phyloP scores from a whole-genome alignment of 345 rosid species.

The Cochlearia excelsa region DNA sequence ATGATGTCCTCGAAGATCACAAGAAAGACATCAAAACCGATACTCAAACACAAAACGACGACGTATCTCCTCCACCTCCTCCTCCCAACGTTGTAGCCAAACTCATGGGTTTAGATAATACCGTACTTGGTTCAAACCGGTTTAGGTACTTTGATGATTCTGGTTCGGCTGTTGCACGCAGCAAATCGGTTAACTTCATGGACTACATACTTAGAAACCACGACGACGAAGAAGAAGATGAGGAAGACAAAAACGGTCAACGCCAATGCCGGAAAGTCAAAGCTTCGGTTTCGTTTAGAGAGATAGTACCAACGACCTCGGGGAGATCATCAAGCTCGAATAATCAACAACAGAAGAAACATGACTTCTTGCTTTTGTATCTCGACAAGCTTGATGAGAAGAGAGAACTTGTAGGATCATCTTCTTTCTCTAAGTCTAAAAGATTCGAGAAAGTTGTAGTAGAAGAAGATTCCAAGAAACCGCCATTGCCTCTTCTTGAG shows the following conservation, averaged over 20 bases:
- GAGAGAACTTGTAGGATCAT: slow-evolving; percentile 33
- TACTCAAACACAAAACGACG: slow-evolving; percentile 26
- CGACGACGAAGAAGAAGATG: slow-evolving; percentile 33
- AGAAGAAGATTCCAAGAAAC: slow-evolving; percentile 28
- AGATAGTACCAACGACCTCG: slow-evolving; percentile 43
- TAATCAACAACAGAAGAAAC: slow-evolving; percentile 37
- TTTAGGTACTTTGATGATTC: slow-evolving; percentile 36
- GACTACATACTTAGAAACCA: slow-evolving; percentile 59
- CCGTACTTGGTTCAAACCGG: slow-evolving; percentile 50
- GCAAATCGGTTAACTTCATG: slow-evolving; percentile 87
- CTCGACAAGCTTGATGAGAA: slow-evolving; percentile 41
- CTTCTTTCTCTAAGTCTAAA: slow-evolving; percentile 29
- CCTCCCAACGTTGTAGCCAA: slow-evolving; percentile 71
- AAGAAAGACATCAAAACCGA: slow-evolving; percentile 30
- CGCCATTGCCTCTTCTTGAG: slow-evolving; percentile 14
- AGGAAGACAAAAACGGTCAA: slow-evolving; percentile 39
- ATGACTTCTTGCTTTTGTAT: slow-evolving; percentile 45
- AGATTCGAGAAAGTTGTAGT: slow-evolving; percentile 36
- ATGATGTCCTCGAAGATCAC: slow-evolving; percentile 7
- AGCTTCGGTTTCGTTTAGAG: slow-evolving; percentile 79
- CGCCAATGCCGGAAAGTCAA: slow-evolving; percentile 52
- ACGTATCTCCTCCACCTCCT: slow-evolving; percentile 19
- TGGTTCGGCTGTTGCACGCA: slow-evolving; percentile 52
- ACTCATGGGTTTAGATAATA: slow-evolving; percentile 73
- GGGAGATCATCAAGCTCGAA: slow-evolving; percentile 20